A percentile compares a stretch with the other conserved stretches of the same genome.
Evolutionary conservation across 2,329 filamentous ascomycete species (phyloP).

Genomic region (Sclerotinia sclerotiorum): DNA sequence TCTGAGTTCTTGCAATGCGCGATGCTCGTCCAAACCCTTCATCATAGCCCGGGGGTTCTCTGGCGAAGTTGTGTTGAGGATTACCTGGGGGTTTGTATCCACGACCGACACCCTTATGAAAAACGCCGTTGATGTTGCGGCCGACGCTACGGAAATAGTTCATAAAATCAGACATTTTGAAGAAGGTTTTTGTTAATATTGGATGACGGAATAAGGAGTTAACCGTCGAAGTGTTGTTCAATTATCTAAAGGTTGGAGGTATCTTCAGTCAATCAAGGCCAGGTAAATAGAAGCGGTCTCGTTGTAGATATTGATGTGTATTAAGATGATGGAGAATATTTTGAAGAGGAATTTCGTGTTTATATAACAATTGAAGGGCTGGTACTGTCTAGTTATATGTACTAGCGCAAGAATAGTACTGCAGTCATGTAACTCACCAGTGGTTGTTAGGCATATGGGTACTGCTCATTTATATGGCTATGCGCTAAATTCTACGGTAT

Average conservation of each 20-base stretch:
- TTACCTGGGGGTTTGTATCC: not conserved
- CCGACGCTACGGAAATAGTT: not conserved
- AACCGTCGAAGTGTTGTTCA: not conserved
- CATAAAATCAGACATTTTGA: not conserved
- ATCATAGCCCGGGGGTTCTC: not conserved
- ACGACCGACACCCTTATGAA: not conserved
- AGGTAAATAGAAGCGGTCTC: conserved; percentile 6
- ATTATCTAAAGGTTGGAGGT: not conserved
- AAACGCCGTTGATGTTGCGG: not conserved
- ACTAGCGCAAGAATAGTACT: not conserved
- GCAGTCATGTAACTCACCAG: not conserved
- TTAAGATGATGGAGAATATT: not conserved
- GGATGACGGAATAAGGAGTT: not conserved
- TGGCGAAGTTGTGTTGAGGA: too few relatives aligned
- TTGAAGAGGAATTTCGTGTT: not conserved
- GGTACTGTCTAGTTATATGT: not conserved
- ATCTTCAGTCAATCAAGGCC: not conserved
- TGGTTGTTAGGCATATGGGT: not conserved
- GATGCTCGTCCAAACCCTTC: not conserved
- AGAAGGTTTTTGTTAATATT: not conserved
- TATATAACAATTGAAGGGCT: not conserved
- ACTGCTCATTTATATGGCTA: not conserved
- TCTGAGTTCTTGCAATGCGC: too few relatives aligned
- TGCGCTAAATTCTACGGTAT: not conserved
- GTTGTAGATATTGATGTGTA: not conserved